Conservation (phyloP, 2,329 filamentous ascomycete genomes). For the Aureobasidium sp. region DNA sequence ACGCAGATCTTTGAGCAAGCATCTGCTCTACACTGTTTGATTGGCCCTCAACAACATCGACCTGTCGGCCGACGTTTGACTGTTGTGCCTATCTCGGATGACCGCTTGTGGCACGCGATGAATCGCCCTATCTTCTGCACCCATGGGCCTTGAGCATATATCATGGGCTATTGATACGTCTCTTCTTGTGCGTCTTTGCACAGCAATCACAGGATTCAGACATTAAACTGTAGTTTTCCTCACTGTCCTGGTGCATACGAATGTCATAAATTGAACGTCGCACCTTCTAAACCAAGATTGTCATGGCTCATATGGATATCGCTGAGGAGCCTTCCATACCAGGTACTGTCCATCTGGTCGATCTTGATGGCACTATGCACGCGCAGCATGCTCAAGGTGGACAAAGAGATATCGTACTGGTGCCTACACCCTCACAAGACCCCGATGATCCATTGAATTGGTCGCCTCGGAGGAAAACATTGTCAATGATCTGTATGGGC, state of each 20-base stretch:
- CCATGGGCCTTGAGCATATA: neutral
- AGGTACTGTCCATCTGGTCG: constrained; percentile 39
- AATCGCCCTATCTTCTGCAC: neutral
- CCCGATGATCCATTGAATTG: constrained; percentile 44
- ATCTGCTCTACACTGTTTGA: neutral
- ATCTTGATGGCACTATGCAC: constrained; percentile 33
- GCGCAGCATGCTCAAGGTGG: constrained; percentile 30
- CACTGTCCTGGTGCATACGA: neutral
- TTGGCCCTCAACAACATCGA: neutral
- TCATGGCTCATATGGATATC: neutral
- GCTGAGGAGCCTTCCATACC: constrained; percentile 21
- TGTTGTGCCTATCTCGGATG: constrained; percentile 4
- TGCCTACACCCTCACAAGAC: constrained; percentile 38
- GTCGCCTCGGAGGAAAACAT: constrained; percentile 36
- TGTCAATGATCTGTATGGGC: constrained; percentile 38
- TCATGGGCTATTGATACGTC: neutral
- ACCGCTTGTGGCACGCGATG: neutral
- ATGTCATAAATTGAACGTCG: neutral
- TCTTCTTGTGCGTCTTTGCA: neutral
- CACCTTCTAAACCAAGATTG: neutral
- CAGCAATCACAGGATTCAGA: neutral
- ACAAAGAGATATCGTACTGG: constrained; percentile 35
- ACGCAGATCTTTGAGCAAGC: neutral
- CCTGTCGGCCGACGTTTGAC: neutral
- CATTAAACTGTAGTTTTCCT: too few relatives aligned